phyloP scores from a whole-genome alignment of 129 eudicot genomes.

The Tagetes erecta region DNA sequence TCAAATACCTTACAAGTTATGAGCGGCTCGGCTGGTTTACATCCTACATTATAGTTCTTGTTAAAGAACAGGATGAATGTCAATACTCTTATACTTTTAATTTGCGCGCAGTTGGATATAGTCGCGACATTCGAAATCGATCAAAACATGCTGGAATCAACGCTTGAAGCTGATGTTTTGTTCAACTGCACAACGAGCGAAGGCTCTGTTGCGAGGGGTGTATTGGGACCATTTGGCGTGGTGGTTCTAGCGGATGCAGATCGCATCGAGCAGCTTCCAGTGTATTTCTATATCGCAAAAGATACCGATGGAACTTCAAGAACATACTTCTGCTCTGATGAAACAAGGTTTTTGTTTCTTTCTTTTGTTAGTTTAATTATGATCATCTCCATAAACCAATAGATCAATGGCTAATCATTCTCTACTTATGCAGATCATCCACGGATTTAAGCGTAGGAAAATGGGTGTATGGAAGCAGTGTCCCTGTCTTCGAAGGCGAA shows the following conservation, averaged over 20 bases:
- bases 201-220: slow-evolving; percentile 64
- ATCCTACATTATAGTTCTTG: too few relatives aligned
- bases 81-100: not conserved
- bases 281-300: slow-evolving; percentile 76
- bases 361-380: not conserved
- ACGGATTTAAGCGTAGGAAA: slow-evolving; percentile 55
- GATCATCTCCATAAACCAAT: not conserved
- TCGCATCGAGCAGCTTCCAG: slow-evolving; percentile 66
- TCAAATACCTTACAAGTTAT: too few relatives aligned
- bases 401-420: not conserved
- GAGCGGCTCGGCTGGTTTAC: too few relatives aligned
- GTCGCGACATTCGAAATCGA: slow-evolving; percentile 63
- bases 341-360: slow-evolving; percentile 54
- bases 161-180: slow-evolving; percentile 48
- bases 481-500: slow-evolving; percentile 83
- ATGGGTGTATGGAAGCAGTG: slow-evolving; percentile 72
- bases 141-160: slow-evolving; percentile 45
- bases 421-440: slow-evolving; percentile 64
- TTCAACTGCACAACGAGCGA: slow-evolving; percentile 68
- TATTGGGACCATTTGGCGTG: slow-evolving; percentile 85
- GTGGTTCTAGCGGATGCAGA: slow-evolving; percentile 70
- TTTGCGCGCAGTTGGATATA: slow-evolving; percentile 70
- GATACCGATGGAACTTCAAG: slow-evolving; percentile 57
- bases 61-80: not conserved
- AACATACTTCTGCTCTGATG: slow-evolving; percentile 78